Evolutionary conservation across 2,329 filamentous ascomycete genomes (phyloP).

Genomic region (Fusarium hainanense): DNA sequence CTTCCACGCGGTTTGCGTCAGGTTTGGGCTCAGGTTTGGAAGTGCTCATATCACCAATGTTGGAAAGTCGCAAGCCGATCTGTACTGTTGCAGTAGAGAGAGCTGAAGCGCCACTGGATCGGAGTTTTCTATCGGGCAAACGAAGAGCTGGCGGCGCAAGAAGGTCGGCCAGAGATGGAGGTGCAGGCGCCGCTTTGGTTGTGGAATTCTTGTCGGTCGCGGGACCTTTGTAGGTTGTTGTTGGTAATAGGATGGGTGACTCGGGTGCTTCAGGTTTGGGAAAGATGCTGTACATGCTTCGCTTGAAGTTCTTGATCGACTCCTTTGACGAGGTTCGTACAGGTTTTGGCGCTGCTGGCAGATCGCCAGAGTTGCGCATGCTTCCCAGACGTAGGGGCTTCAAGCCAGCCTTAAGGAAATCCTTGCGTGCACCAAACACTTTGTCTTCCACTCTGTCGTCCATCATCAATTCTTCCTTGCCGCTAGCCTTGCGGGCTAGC

Average conservation of each 20-base stretch:
- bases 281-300: conserved; percentile 45
- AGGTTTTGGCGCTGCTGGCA: conserved; percentile 32
- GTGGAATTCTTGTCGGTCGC: conserved; percentile 17
- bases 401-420: conserved; percentile 34
- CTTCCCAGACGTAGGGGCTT: conserved; percentile 38
- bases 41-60: conserved; percentile 61
- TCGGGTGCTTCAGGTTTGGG: conserved; percentile 36
- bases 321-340: conserved; percentile 31
- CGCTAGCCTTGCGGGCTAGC: conserved; percentile 19
- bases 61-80: conserved; percentile 76
- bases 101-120: conserved; percentile 69
- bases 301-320: conserved; percentile 41
- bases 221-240: conserved; percentile 57
- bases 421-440: conserved; percentile 44
- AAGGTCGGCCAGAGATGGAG: conserved; percentile 20
- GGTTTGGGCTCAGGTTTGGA: conserved; percentile 36
- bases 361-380: conserved; percentile 34
- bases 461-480: conserved; percentile 25
- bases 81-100: conserved; percentile 76
- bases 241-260: conserved; percentile 55
- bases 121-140: conserved; percentile 53
- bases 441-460: conserved; percentile 49
- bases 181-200: conserved; percentile 14
- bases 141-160: conserved; percentile 59
- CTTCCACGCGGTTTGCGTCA: conserved; percentile 50